Conservation (phyloP, 768 basidiomycete species). For the Candolleomyces eurysporus region DNA sequence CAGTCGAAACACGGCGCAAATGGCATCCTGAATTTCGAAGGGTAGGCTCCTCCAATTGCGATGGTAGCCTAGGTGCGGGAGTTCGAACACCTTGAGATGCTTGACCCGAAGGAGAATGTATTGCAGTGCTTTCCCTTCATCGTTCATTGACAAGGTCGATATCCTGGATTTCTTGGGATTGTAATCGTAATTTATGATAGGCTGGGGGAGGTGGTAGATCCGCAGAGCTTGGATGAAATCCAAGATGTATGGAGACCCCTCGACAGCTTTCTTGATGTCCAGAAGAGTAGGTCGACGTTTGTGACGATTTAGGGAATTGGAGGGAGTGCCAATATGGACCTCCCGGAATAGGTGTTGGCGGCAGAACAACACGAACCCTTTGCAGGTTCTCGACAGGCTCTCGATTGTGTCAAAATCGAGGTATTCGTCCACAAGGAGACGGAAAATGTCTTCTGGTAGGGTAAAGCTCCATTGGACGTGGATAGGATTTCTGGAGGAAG, state of each 20-base stretch:
- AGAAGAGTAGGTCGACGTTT: neutral
- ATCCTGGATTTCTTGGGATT: neutral
- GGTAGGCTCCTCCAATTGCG: neutral
- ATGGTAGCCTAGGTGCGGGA: neutral
- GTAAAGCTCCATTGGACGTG: too few relatives aligned
- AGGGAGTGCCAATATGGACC: neutral
- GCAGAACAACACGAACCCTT: neutral
- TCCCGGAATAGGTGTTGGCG: neutral
- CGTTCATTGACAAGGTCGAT: neutral
- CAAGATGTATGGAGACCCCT: neutral
- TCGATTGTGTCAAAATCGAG: neutral
- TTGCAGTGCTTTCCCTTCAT: neutral
- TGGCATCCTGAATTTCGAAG: neutral
- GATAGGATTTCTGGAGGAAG: too few relatives aligned
- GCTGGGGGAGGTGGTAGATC: neutral
- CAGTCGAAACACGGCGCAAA: neutral
- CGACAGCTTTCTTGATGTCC: neutral
- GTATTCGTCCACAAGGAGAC: neutral
- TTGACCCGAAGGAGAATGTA: neutral
- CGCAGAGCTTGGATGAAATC: neutral
- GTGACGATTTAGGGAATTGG: neutral
- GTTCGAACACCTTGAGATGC: neutral
- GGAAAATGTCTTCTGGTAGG: neutral
- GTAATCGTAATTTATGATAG: neutral
- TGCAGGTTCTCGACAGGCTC: neutral